These are phyloP conservation scores for Mrakia hoshinonis DNA, from an alignment of 768 basidiomycete genomes.

Conservation along the genomic window DNA sequence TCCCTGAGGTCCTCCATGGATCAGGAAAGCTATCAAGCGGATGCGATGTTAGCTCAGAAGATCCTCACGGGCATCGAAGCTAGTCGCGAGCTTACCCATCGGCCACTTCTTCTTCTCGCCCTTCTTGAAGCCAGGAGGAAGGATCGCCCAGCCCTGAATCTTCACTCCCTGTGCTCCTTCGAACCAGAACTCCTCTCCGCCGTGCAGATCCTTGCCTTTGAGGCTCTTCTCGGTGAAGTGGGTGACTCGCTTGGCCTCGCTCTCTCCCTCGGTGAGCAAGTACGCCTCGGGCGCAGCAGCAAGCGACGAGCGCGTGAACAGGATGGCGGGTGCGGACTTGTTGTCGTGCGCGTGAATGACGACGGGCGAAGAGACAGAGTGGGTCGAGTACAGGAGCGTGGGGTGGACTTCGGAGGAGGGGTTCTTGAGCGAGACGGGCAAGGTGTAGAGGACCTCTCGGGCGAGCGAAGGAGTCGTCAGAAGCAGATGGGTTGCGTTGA, in stretches of 20 bases:
- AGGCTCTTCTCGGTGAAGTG: conserved; percentile 22
- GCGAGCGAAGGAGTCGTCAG: conserved; percentile 9
- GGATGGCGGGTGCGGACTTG: background rate
- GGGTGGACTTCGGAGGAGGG: background rate
- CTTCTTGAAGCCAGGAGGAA: conserved; percentile 65
- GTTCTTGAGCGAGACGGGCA: background rate
- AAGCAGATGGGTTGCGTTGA: conserved; percentile 9
- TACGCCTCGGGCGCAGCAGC: conserved; percentile 11
- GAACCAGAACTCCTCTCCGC: conserved; percentile 81
- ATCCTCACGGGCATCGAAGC: background rate
- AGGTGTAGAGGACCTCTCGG: background rate
- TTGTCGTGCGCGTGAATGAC: background rate
- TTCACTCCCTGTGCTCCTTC: conserved; percentile 63
- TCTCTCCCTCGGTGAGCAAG: background rate
- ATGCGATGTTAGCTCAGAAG: background rate
- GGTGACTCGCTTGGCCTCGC: background rate
- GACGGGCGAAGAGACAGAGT: conserved; percentile 1
- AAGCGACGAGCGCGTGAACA: conserved; percentile 22
- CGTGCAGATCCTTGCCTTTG: conserved; percentile 51
- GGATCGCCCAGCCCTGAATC: conserved; percentile 78
- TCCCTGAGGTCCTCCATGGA: conserved; percentile 55
- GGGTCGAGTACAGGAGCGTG: background rate
- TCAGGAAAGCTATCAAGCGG: conserved; percentile 50
- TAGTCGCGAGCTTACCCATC: conserved; percentile 36
- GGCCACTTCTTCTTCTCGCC: conserved; percentile 58